Conservation (phyloP, 164 flowering plant genomes). For the Houttuynia cordata region DNA sequence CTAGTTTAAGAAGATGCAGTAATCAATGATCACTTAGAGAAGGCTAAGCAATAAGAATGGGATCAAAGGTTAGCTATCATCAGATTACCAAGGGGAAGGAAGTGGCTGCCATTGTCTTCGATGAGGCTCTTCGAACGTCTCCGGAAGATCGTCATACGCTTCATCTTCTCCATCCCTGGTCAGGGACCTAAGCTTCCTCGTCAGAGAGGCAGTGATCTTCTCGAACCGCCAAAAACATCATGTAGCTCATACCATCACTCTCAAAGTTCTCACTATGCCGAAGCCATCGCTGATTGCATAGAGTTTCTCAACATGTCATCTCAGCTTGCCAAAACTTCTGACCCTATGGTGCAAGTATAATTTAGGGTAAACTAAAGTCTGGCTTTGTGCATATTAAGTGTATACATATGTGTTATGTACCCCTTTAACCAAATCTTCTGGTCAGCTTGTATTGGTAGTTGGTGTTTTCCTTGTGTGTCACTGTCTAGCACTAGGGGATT, state of each 20-base stretch:
- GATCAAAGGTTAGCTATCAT: no score
- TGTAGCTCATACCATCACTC: constrained; percentile 30
- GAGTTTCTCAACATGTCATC: constrained; percentile 43
- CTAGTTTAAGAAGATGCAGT: no score
- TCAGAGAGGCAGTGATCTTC: constrained; percentile 19
- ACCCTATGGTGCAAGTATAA: not conserved
- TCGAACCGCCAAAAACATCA: constrained; percentile 56
- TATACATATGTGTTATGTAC: no score
- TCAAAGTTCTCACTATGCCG: constrained; percentile 30
- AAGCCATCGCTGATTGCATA: constrained; percentile 48
- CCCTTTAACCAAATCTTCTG: no score
- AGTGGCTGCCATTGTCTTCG: constrained; percentile 3
- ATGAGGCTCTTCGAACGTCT: constrained; percentile 63
- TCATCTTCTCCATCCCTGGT: constrained; percentile 38
- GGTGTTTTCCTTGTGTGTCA: no score
- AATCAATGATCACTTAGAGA: no score
- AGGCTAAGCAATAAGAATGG: no score
- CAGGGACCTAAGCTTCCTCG: constrained; percentile 3
- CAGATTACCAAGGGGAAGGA: no score
- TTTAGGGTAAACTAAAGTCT: no score
- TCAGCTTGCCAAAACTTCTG: constrained; percentile 1
- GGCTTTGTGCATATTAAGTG: no score
- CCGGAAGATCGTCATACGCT: constrained; percentile 49
- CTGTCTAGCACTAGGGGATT: no score
- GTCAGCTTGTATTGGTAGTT: no score